phyloP scores from a whole-genome alignment of 2,329 filamentous ascomycete genomes.

The Diaporthe sp. region DNA sequence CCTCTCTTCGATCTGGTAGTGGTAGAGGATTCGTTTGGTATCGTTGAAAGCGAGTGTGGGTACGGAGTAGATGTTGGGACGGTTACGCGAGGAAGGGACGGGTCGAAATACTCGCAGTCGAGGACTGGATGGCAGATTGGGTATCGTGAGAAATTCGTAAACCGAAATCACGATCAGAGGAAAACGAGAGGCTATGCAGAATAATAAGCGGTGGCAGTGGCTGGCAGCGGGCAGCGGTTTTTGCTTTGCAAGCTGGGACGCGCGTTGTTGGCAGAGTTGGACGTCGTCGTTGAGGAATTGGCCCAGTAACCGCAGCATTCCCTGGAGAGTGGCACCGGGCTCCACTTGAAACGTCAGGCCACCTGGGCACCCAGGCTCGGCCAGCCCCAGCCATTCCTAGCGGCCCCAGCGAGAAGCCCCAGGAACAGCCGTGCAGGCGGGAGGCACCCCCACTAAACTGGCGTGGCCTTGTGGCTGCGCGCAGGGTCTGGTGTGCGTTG shows the following conservation, averaged over 20 bases:
- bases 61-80: not conserved
- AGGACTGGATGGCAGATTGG: not conserved
- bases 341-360: slow-evolving; percentile 28
- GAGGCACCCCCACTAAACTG: not conserved
- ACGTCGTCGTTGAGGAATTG: slow-evolving; percentile 12
- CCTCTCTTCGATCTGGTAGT: not conserved
- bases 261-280: not conserved
- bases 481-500: slow-evolving; percentile 4
- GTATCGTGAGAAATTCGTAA: not conserved
- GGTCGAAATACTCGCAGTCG: not conserved
- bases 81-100: not conserved
- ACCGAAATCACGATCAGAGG: not conserved
- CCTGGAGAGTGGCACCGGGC: slow-evolving; percentile 4
- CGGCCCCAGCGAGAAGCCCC: not conserved
- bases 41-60: slow-evolving; percentile 2
- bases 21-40: not conserved
- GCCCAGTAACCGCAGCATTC: slow-evolving; percentile 23
- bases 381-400: slow-evolving; percentile 21
- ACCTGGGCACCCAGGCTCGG: not conserved
- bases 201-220: slow-evolving; percentile 1
- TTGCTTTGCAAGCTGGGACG: slow-evolving; percentile 30
- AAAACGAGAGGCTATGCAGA: slow-evolving; percentile 1
- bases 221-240: not conserved
- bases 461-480: slow-evolving; percentile 20
- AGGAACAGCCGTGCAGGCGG: slow-evolving; percentile 5